Evolutionary conservation across 768 basidiomycete species (phyloP).

Genomic region (Tylopilus rubrobrunneus): DNA sequence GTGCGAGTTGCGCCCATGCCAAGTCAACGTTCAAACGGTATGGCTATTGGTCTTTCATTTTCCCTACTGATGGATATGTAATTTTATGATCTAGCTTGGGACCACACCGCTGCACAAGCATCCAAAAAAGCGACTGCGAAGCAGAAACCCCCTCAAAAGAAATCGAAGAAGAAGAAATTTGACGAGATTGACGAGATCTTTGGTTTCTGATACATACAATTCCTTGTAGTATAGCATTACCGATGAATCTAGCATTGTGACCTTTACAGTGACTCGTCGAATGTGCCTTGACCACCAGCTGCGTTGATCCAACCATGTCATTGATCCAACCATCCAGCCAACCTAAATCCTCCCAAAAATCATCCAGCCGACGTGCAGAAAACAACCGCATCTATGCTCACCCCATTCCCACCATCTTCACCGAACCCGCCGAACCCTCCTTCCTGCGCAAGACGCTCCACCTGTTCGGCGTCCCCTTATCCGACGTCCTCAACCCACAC

Average conservation of each 20-base stretch:
- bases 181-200: conserved; percentile 29
- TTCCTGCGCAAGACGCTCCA: conserved; percentile 45
- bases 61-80: not conserved
- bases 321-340: conserved; percentile 40
- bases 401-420: conserved; percentile 61
- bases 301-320: conserved; percentile 37
- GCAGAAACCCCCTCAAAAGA: conserved; percentile 14
- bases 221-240: no score
- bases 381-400: conserved; percentile 66
- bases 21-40: conserved; percentile 5
- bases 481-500: conserved; percentile 64
- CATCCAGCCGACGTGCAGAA: conserved; percentile 52
- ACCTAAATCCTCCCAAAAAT: conserved; percentile 43
- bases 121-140: not conserved
- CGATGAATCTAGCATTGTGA: no score
- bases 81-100: not conserved
- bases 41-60: not conserved
- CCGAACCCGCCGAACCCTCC: conserved; percentile 37
- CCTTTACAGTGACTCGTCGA: not conserved
- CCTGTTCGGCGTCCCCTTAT: conserved; percentile 54
- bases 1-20: not conserved
- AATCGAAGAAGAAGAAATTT: conserved; percentile 16
- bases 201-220: conserved; percentile 15
- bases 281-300: no score
- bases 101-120: not conserved